A percentile compares a stretch with the other conserved stretches of the same genome.
These are phyloP conservation scores for Amanita rimosa DNA, from an alignment of 768 basidiomycete genomes.

Conservation along the genomic window DNA sequence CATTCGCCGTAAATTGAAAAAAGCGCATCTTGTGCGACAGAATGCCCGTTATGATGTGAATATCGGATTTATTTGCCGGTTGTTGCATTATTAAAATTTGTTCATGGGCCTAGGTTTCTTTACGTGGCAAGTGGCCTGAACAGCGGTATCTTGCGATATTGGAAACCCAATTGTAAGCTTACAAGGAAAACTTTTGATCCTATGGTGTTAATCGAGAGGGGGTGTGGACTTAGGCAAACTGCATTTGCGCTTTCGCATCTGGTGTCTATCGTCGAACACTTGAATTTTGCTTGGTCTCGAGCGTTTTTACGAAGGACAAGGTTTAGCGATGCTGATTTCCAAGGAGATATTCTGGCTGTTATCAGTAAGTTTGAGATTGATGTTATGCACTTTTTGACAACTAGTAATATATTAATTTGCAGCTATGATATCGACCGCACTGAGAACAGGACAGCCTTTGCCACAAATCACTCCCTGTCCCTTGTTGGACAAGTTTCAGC, in stretches of 20 bases:
- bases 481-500: conserved; percentile 36
- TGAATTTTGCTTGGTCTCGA: conserved; percentile 68
- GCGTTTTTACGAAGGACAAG: conserved; percentile 69
- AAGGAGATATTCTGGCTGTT: conserved; percentile 78
- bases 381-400: too few relatives aligned
- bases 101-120: conserved; percentile 41
- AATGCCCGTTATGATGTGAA: conserved; percentile 62
- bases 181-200: background rate
- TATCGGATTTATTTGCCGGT: background rate
- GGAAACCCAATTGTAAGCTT: conserved; percentile 53
- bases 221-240: conserved; percentile 49
- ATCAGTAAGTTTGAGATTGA: conserved; percentile 53
- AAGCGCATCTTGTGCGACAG: conserved; percentile 40
- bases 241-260: conserved; percentile 62
- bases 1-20: conserved; percentile 60
- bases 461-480: conserved; percentile 85
- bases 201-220: background rate
- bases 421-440: conserved; percentile 71
- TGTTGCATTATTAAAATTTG: background rate
- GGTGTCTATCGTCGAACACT: conserved; percentile 56
- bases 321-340: conserved; percentile 68
- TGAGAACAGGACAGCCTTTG: conserved; percentile 63
- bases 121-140: conserved; percentile 74
- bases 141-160: conserved; percentile 61
- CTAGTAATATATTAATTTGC: background rate